Evolutionary conservation across 2,329 filamentous ascomycete species (phyloP), one percentile per base, ranked within the genome.

Genomic region (Cladosporium sp.): DNA sequence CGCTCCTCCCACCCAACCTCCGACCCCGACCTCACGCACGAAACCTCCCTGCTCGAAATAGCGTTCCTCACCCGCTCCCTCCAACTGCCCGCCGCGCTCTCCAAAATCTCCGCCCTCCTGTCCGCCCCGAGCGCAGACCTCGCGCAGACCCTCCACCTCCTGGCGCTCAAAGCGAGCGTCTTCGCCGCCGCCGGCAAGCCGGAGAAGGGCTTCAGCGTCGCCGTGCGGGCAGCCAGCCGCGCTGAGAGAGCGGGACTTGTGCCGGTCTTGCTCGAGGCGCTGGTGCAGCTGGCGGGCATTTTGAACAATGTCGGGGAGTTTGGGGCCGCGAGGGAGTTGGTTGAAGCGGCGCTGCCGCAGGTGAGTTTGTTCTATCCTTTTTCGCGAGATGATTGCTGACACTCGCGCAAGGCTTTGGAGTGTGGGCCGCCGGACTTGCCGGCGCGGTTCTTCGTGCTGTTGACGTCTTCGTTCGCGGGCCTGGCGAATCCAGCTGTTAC

Each of bases 121-220:
- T 16, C 42, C 8, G n/a, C 13, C 5, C 10, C 22, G 14, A 33
- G 31, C 37, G 44, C 18, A 14, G 34, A 88, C 63, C 72, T 92
- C 31, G 76, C 83, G 4, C 77, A 87, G 19, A 83, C 86, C 34
- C 75, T 93, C 45, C 81, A 82, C 28, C 76, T 95, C 0, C 78
- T 95, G 11, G 77, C 88, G 2, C 70, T 85, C 45, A 95, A 95
- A 66, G 84, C 83, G 0, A 76, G 80, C 4, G 76, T 95, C 3
- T 82, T 89, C 52, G 80, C 82, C 51, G 80, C 78, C 59, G 81
- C 81, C 41, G 85, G 85, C 2, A 81, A 85, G 2, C 80, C 89
- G 0, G 81, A 88, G 60, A 81, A 86, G 55, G 89, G 83, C 0
- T 89, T 95, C 66, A 89, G 86, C 2, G 77, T 91, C 4, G 83